Conservation (phyloP, 805 yeast species). For the Candida sithepensis region DNA sequence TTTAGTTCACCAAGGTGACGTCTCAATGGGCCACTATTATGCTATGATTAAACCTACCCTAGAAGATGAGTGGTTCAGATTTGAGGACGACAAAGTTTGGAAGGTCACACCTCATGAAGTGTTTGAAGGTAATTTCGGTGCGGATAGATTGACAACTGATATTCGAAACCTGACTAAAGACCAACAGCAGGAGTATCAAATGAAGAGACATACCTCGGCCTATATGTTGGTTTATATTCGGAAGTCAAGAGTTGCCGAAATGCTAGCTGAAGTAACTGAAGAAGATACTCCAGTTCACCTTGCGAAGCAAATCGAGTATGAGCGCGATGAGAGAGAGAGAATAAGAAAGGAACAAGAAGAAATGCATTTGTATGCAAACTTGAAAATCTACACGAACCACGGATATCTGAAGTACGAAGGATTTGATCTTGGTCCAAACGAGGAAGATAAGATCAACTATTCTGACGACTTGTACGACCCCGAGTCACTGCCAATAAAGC, state of each 20-base stretch:
- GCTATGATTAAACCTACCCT: slow-evolving; percentile 83
- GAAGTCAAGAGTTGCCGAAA: slow-evolving; percentile 49
- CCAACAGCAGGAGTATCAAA: slow-evolving; percentile 59
- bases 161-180: slow-evolving; percentile 49
- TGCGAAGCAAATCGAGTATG: slow-evolving; percentile 59
- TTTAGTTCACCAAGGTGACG: slow-evolving; percentile 92
- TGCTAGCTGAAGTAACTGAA: slow-evolving; percentile 56
- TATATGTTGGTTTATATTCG: slow-evolving; percentile 94
- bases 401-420: slow-evolving; percentile 64
- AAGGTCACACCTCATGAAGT: slow-evolving; percentile 81
- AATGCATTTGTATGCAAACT: slow-evolving; percentile 56
- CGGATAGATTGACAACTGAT: slow-evolving; percentile 51
- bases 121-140: slow-evolving; percentile 90
- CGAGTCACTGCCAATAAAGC: slow-evolving; percentile 42
- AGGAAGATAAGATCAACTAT: slow-evolving; percentile 38
- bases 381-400: slow-evolving; percentile 51
- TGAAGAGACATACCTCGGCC: slow-evolving; percentile 87
- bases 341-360: slow-evolving; percentile 66
- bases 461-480: slow-evolving; percentile 47
- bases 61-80: slow-evolving; percentile 75
- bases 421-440: slow-evolving; percentile 73
- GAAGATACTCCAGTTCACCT: slow-evolving; percentile 67
- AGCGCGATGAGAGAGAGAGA: slow-evolving; percentile 51
- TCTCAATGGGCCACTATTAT: slow-evolving; percentile 94
- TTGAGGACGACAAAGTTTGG: slow-evolving; percentile 95